phyloP scores from a whole-genome alignment of 805 yeast genomes.

The Saccharomycopsis malanga region DNA sequence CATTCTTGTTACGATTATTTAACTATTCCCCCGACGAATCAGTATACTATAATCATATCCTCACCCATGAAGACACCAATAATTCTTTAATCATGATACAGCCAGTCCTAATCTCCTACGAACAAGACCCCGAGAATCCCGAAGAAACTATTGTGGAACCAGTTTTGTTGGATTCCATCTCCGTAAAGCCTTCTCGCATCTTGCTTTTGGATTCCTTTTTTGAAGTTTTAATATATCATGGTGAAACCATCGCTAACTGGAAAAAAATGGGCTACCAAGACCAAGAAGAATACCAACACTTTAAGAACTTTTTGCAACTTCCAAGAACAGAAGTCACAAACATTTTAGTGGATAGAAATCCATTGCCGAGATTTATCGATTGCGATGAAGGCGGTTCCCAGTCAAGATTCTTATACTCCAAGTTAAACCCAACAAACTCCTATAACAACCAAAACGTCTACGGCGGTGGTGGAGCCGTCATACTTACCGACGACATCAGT shows the following conservation, averaged over 20 bases:
- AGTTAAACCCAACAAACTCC: constrained; percentile 88
- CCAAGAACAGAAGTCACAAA: constrained; percentile 92
- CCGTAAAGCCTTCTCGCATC: constrained; percentile 82
- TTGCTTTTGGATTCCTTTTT: constrained; percentile 90
- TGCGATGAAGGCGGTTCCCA: constrained; percentile 98
- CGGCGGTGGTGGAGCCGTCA: constrained; percentile 41
- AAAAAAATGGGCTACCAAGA: constrained; percentile 92
- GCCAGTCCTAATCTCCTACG: constrained; percentile 88
- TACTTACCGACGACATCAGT: constrained; percentile 22
- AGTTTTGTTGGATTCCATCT: constrained; percentile 86
- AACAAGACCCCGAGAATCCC: constrained; percentile 43
- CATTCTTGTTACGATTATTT: constrained; percentile 92
- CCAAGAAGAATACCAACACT: constrained; percentile 80
- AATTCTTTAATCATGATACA: constrained; percentile 96
- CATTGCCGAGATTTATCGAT: constrained; percentile 94
- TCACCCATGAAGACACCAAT: constrained; percentile 84
- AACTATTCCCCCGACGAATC: constrained; percentile 99
- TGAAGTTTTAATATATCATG: constrained; percentile 93
- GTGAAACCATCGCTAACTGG: constrained; percentile 93
- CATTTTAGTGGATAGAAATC: constrained; percentile 87
- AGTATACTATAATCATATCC: constrained; percentile 89
- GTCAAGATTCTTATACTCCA: constrained; percentile 92
- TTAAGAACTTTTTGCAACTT: constrained; percentile 77
- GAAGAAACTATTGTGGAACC: constrained; percentile 38
- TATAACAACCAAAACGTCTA: constrained; percentile 48